Percentiles rank a stretch among this genome's conserved stretches.
phyloP scores from a whole-genome alignment of 805 yeast species.

The Babjeviella inositovora region DNA sequence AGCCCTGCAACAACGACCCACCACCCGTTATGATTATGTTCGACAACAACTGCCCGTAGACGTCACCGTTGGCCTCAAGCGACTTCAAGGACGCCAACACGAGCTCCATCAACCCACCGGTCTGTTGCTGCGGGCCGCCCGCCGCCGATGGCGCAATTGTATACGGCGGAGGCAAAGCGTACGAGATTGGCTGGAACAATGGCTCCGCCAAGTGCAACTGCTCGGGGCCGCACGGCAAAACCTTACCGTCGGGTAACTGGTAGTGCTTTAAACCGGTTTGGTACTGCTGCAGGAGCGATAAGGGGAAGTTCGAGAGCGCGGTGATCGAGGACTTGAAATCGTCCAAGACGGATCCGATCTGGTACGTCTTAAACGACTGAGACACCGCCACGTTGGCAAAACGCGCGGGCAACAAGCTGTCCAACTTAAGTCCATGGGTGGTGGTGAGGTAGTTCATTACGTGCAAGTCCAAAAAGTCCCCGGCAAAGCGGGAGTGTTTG shows the following conservation, averaged over 20 bases:
- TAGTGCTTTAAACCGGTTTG: slow-evolving; percentile 20
- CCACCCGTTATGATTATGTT: slow-evolving; percentile 50
- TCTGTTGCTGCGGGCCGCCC: no score
- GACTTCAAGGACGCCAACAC: slow-evolving; percentile 25
- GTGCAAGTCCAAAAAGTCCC: slow-evolving; percentile 67
- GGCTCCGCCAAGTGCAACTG: slow-evolving; percentile 47
- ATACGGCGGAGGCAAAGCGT: slow-evolving; percentile 25
- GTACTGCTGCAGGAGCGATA: slow-evolving; percentile 14
- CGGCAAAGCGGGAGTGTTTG: slow-evolving; percentile 60
- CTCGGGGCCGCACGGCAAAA: slow-evolving; percentile 31
- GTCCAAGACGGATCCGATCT: slow-evolving; percentile 19
- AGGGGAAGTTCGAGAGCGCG: slow-evolving; percentile 18
- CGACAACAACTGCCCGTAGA: slow-evolving; percentile 18
- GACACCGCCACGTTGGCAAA: no score
- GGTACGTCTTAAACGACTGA: slow-evolving; percentile 20
- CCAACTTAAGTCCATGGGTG: slow-evolving; percentile 10
- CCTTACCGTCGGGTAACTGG: slow-evolving; percentile 43
- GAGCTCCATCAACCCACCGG: slow-evolving; percentile 22
- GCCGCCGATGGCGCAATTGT: slow-evolving; percentile 6
- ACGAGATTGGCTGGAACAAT: slow-evolving; percentile 47
- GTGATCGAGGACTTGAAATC: slow-evolving; percentile 30
- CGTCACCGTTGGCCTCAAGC: slow-evolving; percentile 23
- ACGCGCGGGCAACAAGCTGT: slow-evolving; percentile 15
- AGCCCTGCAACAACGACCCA: slow-evolving; percentile 34
- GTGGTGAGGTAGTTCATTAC: slow-evolving; percentile 28